phyloP scores from a whole-genome alignment of 73 alveolate genomes.

The Paramecium bursaria region DNA sequence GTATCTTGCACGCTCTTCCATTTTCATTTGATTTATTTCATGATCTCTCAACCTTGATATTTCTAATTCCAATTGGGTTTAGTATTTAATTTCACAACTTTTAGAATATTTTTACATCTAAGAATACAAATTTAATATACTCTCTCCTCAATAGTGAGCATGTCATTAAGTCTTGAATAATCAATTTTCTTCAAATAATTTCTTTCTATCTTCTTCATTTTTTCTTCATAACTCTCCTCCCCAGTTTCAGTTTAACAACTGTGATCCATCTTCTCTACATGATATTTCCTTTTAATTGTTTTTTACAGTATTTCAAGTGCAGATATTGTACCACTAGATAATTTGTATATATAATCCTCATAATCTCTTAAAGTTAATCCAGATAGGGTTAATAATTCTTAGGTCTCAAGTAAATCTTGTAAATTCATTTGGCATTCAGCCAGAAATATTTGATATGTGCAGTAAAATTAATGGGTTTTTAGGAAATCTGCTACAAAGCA shows the following conservation, averaged over 20 bases:
- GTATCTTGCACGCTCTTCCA: slow-evolving; percentile 1
- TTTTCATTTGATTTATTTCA: slow-evolving; percentile 2
- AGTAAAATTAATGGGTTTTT: neutral
- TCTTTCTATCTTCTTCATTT: slow-evolving; percentile 26
- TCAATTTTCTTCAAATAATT: slow-evolving; percentile 19
- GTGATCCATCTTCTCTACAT: slow-evolving; percentile 28
- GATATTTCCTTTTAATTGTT: slow-evolving; percentile 12
- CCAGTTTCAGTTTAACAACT: slow-evolving; percentile 43
- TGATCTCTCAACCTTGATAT: slow-evolving; percentile 1
- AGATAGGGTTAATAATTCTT: slow-evolving; percentile 9
- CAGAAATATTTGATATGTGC: slow-evolving; percentile 15
- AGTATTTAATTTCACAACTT: neutral
- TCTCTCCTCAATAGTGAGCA: slow-evolving; percentile 37
- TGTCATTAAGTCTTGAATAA: slow-evolving; percentile 46
- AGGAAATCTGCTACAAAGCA: slow-evolving; percentile 8
- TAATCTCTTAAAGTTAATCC: slow-evolving; percentile 54
- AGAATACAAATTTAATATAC: too few species aligned
- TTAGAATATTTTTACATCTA: slow-evolving; percentile 2
- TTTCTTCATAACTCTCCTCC: slow-evolving; percentile 38
- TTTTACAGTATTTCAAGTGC: slow-evolving; percentile 26
- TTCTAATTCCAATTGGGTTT: slow-evolving; percentile 19
- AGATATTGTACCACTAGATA: neutral
- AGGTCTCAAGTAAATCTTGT: neutral
- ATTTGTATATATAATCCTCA: neutral
- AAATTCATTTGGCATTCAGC: neutral